phyloP scores from a whole-genome alignment of 2,329 filamentous ascomycete genomes.

The Volutella citrinella region DNA sequence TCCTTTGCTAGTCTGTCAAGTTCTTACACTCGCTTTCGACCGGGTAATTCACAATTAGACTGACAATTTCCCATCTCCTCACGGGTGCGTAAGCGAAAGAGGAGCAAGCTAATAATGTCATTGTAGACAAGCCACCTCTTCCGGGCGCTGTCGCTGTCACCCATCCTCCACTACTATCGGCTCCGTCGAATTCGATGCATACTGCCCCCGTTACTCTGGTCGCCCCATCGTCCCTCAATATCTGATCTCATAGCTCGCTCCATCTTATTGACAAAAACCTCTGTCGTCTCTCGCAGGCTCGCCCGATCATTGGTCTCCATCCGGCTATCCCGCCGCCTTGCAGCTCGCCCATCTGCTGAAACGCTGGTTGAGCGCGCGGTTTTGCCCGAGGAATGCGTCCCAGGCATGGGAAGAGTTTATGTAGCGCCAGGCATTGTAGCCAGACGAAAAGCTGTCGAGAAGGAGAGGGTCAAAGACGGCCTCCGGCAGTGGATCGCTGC shows the following conservation, averaged over 20 bases:
- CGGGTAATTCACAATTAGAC: conserved; percentile 7
- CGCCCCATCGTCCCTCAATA: conserved; percentile 56
- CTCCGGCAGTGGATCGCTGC: conserved; percentile 62
- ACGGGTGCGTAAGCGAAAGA: no score
- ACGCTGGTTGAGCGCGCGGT: conserved; percentile 62
- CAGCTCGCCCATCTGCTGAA: conserved; percentile 56
- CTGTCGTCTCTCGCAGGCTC: conserved; percentile 61
- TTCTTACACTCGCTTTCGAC: background rate
- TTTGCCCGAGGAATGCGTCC: conserved; percentile 62
- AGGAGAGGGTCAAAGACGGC: conserved; percentile 65
- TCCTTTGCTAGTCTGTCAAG: conserved; percentile 1
- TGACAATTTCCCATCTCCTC: no score
- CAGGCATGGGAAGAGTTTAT: conserved; percentile 36
- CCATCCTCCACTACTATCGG: conserved; percentile 62
- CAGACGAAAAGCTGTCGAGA: conserved; percentile 60
- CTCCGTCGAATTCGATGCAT: conserved; percentile 53
- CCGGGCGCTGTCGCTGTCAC: conserved; percentile 59
- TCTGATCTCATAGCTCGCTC: conserved; percentile 59
- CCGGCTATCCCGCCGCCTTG: conserved; percentile 59
- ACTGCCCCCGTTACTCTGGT: conserved; percentile 54
- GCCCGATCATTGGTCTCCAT: conserved; percentile 64
- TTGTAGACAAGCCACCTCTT: conserved; percentile 64
- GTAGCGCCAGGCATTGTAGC: conserved; percentile 63
- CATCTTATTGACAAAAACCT: conserved; percentile 66
- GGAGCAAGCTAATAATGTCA: no score